These are phyloP conservation scores for Parastagonospora nodorum DNA, from an alignment of 2,329 filamentous ascomycete species.

Conservation along the genomic window DNA sequence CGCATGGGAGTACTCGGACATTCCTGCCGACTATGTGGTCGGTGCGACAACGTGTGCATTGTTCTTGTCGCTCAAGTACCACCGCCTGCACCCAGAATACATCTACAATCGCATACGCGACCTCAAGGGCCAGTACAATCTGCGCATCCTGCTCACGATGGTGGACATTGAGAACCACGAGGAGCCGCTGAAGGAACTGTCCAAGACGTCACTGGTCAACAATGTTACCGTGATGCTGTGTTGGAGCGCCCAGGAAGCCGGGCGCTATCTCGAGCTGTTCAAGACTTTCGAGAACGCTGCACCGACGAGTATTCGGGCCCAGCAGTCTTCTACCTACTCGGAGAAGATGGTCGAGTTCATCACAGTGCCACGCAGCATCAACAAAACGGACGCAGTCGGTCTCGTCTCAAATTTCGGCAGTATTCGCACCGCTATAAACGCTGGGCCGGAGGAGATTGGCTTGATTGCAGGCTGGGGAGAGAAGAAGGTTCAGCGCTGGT, in stretches of 20 bases:
- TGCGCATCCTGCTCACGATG: slow-evolving; percentile 86
- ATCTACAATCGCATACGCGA: slow-evolving; percentile 91
- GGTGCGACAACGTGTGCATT: slow-evolving; percentile 87
- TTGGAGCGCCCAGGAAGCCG: slow-evolving; percentile 93
- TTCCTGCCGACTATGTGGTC: slow-evolving; percentile 90
- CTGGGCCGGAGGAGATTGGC: slow-evolving; percentile 80
- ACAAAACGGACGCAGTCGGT: slow-evolving; percentile 91
- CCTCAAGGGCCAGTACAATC: slow-evolving; percentile 81
- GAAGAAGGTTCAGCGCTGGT: slow-evolving; percentile 91
- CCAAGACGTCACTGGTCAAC: slow-evolving; percentile 90
- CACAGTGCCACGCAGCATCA: slow-evolving; percentile 85
- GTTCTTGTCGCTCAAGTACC: slow-evolving; percentile 95
- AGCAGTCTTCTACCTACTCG: slow-evolving; percentile 81
- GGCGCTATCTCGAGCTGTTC: slow-evolving; percentile 90
- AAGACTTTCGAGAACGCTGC: slow-evolving; percentile 93
- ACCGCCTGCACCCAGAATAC: slow-evolving; percentile 96
- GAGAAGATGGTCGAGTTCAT: slow-evolving; percentile 92
- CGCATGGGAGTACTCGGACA: slow-evolving; percentile 96
- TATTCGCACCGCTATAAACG: slow-evolving; percentile 83
- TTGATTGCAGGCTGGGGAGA: slow-evolving; percentile 92
- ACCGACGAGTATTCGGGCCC: slow-evolving; percentile 78
- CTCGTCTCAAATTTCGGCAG: slow-evolving; percentile 92
- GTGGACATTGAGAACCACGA: slow-evolving; percentile 96
- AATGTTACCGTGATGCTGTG: slow-evolving; percentile 90
- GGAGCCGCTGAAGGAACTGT: slow-evolving; percentile 83